phyloP scores from a whole-genome alignment of 2,329 filamentous ascomycete species.

The Fusarium sp. region DNA sequence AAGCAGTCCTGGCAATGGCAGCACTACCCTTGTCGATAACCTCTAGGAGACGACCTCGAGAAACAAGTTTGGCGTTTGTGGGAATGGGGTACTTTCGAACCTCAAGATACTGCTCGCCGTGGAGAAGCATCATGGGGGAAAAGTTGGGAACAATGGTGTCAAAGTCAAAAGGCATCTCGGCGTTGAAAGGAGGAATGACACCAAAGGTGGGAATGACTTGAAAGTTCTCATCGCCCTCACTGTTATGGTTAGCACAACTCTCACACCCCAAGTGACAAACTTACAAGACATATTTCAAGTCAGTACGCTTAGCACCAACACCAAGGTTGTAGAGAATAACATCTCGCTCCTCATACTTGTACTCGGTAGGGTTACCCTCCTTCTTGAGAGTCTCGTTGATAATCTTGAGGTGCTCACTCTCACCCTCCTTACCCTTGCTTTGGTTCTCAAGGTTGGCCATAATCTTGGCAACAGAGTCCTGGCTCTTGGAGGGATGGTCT shows the following conservation, averaged over 20 bases:
- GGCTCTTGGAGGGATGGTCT: conserved; percentile 81
- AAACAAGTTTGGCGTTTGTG: conserved; percentile 78
- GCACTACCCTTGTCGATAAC: conserved; percentile 95
- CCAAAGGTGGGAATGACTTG: conserved; percentile 94
- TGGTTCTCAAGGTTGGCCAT: conserved; percentile 86
- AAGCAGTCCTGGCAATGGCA: conserved; percentile 80
- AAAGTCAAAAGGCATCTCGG: conserved; percentile 79
- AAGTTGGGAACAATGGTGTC: conserved; percentile 92
- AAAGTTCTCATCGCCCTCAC: conserved; percentile 89
- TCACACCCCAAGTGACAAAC: conserved; percentile 27
- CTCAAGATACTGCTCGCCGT: conserved; percentile 98
- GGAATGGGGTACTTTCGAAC: conserved; percentile 91
- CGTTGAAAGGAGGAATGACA: conserved; percentile 92
- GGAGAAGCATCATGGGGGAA: conserved; percentile 97
- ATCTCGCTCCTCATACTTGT: conserved; percentile 84
- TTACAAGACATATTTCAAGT: conserved; percentile 83
- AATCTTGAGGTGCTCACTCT: conserved; percentile 72
- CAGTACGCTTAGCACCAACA: conserved; percentile 86
- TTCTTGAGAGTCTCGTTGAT: conserved; percentile 79
- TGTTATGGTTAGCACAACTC: conserved; percentile 31
- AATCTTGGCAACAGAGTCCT: conserved; percentile 78
- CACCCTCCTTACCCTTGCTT: conserved; percentile 60
- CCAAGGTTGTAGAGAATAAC: conserved; percentile 95
- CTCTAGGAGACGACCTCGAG: conserved; percentile 82
- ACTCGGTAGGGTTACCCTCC: conserved; percentile 75